phyloP scores from a whole-genome alignment of 2,329 filamentous ascomycete genomes.

The Fusarium nodosum region DNA sequence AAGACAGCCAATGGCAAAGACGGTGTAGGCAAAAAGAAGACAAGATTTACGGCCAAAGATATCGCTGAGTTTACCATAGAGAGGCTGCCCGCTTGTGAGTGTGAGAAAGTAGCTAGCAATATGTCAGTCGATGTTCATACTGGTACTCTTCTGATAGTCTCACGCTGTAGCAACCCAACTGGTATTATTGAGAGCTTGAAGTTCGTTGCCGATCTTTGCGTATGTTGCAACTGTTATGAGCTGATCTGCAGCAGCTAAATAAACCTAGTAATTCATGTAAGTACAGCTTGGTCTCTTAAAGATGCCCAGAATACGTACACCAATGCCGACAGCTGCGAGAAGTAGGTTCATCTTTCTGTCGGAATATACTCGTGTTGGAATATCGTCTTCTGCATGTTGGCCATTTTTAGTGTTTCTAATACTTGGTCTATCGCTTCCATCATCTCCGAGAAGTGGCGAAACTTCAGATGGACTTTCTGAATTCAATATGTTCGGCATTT shows the following conservation, averaged over 20 bases:
- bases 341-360: conserved; percentile 57
- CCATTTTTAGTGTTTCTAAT: conserved; percentile 35
- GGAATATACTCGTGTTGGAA: conserved; percentile 16
- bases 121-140: conserved; percentile 5
- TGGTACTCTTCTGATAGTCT: conserved; percentile 1
- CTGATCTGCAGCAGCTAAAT: conserved; percentile 80
- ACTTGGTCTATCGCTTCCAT: background rate
- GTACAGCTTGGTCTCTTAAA: background rate
- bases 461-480: conserved; percentile 39
- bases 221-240: conserved; percentile 85
- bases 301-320: conserved; percentile 44
- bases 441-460: conserved; percentile 50
- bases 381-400: conserved; percentile 1
- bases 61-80: conserved; percentile 79
- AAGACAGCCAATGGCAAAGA: conserved; percentile 75
- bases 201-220: conserved; percentile 80
- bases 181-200: conserved; percentile 79
- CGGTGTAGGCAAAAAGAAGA: conserved; percentile 72
- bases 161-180: conserved; percentile 76
- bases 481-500: conserved; percentile 29
- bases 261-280: conserved; percentile 64
- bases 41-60: conserved; percentile 78
- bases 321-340: conserved; percentile 57
- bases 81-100: conserved; percentile 79
- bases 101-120: conserved; percentile 75